Percentiles rank a stretch among this genome's conserved stretches.
These are phyloP conservation scores for Astrothelium macrocarpum DNA, from an alignment of 495 filamentous ascomycete species.

Conservation along the genomic window DNA sequence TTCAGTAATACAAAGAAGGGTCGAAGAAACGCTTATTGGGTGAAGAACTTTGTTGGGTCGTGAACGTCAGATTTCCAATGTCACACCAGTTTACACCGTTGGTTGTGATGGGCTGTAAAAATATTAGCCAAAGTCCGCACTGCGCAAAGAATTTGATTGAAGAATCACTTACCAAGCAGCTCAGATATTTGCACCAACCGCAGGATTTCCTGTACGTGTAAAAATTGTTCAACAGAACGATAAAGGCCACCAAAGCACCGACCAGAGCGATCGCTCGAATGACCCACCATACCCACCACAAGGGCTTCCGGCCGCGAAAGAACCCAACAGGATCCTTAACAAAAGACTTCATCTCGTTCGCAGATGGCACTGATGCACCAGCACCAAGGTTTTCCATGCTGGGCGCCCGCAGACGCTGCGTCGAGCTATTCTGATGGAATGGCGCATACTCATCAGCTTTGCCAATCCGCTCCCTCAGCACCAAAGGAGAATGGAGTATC, in stretches of 20 bases:
- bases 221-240: conserved; percentile 79
- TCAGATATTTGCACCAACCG: conserved; percentile 86
- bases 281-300: conserved; percentile 98
- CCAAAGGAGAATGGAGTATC: conserved; percentile 75
- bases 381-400: conserved; percentile 22
- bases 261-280: conserved; percentile 72
- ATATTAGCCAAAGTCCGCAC: background rate
- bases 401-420: conserved; percentile 18
- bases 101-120: conserved; percentile 15
- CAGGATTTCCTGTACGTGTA: conserved; percentile 67
- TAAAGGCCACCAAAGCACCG: conserved; percentile 67
- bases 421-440: conserved; percentile 39
- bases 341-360: conserved; percentile 42
- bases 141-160: conserved; percentile 2
- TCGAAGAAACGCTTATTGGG: conserved; percentile 1
- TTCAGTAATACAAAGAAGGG: background rate
- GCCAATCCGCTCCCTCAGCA: conserved; percentile 66
- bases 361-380: background rate
- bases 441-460: conserved; percentile 43
- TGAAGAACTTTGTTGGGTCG: background rate
- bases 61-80: conserved; percentile 20
- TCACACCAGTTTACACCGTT: conserved; percentile 23
- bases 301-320: conserved; percentile 80
- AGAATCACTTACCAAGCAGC: conserved; percentile 66
- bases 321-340: conserved; percentile 63